Evolutionary conservation across 305 asterid species (phyloP).

Genomic region (Fraxinus velutina): DNA sequence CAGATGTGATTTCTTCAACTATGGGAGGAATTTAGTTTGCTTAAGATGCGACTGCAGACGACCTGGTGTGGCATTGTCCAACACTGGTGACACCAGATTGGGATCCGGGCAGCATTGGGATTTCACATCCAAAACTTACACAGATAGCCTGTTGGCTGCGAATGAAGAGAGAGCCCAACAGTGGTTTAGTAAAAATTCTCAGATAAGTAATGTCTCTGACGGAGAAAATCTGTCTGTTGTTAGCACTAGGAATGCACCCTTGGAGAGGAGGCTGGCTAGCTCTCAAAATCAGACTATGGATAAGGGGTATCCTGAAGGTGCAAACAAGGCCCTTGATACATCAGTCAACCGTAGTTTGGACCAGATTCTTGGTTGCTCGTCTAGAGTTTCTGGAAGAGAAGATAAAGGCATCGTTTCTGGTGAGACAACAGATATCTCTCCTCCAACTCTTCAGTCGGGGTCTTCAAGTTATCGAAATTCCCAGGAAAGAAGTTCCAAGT

Average conservation of each 20-base stretch:
- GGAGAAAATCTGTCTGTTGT: constrained; percentile 35
- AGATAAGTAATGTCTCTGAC: constrained; percentile 29
- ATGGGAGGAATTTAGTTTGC: constrained; percentile 72
- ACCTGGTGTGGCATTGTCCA: constrained; percentile 49
- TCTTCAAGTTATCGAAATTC: constrained; percentile 20
- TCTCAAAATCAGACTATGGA: constrained; percentile 22
- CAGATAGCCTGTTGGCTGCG: constrained; percentile 26
- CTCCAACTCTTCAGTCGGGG: constrained; percentile 20
- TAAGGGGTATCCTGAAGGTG: constrained; percentile 12
- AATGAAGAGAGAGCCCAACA: constrained; percentile 38
- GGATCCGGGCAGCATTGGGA: constrained; percentile 26
- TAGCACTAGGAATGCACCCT: constrained; percentile 38
- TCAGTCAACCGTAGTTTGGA: constrained; percentile 32
- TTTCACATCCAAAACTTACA: constrained; percentile 21
- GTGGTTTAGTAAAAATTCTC: constrained; percentile 36
- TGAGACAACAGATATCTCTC: constrained; percentile 23
- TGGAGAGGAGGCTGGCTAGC: constrained; percentile 30
- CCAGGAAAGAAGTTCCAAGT: constrained; percentile 22
- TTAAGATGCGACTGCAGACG: constrained; percentile 66
- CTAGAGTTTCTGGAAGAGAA: constrained; percentile 9
- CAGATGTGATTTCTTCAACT: constrained; percentile 81
- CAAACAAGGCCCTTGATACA: constrained; percentile 18
- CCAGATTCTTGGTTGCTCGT: constrained; percentile 23
- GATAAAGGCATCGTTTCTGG: constrained; percentile 7
- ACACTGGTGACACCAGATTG: constrained; percentile 29